Base-by-base conservation (phyloP, 257 asterid species). In the Solanum arcanum region DNA sequence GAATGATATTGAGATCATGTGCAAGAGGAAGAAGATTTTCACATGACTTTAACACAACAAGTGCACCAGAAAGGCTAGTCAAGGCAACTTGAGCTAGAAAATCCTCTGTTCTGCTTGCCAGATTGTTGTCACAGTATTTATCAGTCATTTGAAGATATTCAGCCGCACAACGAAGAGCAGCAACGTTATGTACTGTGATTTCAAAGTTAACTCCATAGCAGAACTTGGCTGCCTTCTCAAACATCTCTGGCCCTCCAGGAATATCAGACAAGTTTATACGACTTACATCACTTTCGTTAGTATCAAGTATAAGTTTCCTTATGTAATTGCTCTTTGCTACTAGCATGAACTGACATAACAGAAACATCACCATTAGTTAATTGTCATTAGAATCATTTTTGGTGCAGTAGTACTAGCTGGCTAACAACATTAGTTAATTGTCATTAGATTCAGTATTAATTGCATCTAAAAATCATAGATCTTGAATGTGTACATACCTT, bases 151-250 rank as follows among this genome's bases (percentile, higher is more conserved):
- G 96, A 7, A 97, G 92, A 85, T 90, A 96, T 77, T 96, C 99
- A 12, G 99, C 98, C 12, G 98, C 99, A 83, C 99, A 97, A 15
- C 99, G 90, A 9, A 97, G 94, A 5, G 98, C 96, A 0, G 98
- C 99, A 9, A 97, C 98, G 93, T 96, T 96, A 42, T 97, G 95
- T 15, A 97, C 98, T 2, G 98, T 97, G 92, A 96, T 97, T 94
- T 97, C 99, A 83, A 97, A 97, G 93, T 97, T 97, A 29, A 95
- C 98, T 5, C 98, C 98, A 9, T 96, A 97, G 91, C 99, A 97
- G 88, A 97, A 97, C 62, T 95, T 97, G 0, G 99, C 99, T 9
- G 99, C 93, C 73, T 93, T 97, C 49, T 97, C 99, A 42, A 97
- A 97, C 41, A 93, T 93, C 83, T 97, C 98, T 18, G 99, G 94